These are phyloP conservation scores for Chlorella sp. DNA, from an alignment of 139 green algal genomes.

Conservation along the genomic window DNA sequence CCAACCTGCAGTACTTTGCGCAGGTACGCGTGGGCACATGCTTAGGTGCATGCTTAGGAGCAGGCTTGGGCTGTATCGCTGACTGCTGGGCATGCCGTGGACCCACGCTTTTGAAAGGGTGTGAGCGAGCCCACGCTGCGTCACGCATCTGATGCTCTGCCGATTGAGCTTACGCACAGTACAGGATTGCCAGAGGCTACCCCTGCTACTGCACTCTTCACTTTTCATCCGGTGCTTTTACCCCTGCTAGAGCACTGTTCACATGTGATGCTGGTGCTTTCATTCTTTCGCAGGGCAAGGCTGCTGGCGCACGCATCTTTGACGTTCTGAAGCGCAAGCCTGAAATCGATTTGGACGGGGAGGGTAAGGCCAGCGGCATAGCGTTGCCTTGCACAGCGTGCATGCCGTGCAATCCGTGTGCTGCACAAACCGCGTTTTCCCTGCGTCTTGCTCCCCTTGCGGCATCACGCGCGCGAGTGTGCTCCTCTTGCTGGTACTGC, in stretches of 20 bases:
- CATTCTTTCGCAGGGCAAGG: slow-evolving; percentile 48
- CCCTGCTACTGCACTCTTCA: no score
- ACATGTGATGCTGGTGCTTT: not conserved
- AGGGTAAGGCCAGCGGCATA: not conserved
- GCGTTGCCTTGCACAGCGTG: not conserved
- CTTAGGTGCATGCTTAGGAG: no score
- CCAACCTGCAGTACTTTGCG: slow-evolving; percentile 49
- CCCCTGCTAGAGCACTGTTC: no score
- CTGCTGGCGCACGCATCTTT: slow-evolving; percentile 71
- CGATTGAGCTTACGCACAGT: no score
- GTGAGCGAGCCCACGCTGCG: no score
- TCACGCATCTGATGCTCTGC: no score
- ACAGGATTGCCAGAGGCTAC: no score
- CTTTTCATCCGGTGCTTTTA: no score
- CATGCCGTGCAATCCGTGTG: not conserved
- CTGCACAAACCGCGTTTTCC: not conserved
- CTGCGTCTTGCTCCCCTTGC: no score
- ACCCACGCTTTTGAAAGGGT: no score
- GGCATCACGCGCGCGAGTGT: no score
- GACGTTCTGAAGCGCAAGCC: slow-evolving; percentile 71
- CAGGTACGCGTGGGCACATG: slow-evolving; percentile 36
- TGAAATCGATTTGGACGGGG: slow-evolving; percentile 52
- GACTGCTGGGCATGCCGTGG: no score
- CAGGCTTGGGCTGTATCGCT: not conserved
- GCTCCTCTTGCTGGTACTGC: not conserved